A percentile compares a stretch with the other conserved stretches of the same genome.
Evolutionary conservation across 768 basidiomycete genomes (phyloP).

Genomic region (Serendipita vermifera): DNA sequence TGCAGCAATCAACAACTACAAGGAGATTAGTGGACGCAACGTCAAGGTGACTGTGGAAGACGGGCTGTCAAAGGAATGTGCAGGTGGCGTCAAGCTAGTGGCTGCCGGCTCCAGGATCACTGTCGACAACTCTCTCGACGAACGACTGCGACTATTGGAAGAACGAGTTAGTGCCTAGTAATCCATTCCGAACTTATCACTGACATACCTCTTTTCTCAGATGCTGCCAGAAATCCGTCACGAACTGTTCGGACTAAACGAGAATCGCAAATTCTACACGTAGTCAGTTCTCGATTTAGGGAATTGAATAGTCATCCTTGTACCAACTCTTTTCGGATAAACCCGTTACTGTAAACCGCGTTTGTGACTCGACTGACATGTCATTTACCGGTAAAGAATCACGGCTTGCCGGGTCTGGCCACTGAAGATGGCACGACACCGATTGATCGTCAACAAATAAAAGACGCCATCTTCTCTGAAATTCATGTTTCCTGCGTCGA

Average conservation of each 20-base stretch:
- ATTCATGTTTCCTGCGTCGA: no score
- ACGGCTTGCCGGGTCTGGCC: no score
- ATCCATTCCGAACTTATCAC: background rate
- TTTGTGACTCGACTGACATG: no score
- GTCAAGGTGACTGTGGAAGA: slow-evolving; percentile 48
- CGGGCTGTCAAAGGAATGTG: slow-evolving; percentile 52
- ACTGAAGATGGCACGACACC: no score
- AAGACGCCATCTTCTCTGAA: no score
- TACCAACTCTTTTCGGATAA: no score
- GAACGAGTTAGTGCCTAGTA: slow-evolving; percentile 51
- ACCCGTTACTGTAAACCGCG: no score
- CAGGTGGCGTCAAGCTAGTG: slow-evolving; percentile 73
- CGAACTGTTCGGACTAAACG: slow-evolving; percentile 79
- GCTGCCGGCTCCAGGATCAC: slow-evolving; percentile 67
- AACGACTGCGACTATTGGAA: slow-evolving; percentile 76
- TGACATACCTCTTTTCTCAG: slow-evolving; percentile 26
- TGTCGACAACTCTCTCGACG: slow-evolving; percentile 90
- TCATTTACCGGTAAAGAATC: no score
- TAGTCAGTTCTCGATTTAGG: no score
- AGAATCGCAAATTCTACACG: slow-evolving; percentile 82
- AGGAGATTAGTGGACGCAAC: slow-evolving; percentile 59
- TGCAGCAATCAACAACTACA: slow-evolving; percentile 52
- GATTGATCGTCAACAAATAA: no score
- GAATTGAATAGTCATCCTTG: no score
- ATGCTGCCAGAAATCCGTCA: slow-evolving; percentile 92